Conservation (phyloP, 208 protist genomes). For the Leishmania aethiopica region DNA sequence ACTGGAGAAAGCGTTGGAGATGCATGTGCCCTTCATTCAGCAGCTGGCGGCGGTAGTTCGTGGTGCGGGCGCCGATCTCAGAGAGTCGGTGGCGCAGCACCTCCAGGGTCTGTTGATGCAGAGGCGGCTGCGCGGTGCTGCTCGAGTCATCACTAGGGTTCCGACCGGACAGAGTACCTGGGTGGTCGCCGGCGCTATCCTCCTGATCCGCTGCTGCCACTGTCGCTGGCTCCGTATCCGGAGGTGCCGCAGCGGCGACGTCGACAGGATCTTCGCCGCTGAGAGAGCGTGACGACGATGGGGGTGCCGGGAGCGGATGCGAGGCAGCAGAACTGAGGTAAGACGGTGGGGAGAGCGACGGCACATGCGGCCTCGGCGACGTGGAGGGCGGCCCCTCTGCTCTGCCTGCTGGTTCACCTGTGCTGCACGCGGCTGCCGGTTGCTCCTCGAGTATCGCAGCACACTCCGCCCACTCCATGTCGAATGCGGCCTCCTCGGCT, state of each 20-base stretch:
- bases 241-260: neutral
- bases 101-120: slow-evolving; percentile 12
- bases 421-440: neutral
- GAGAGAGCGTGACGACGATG: neutral
- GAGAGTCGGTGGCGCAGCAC: slow-evolving; percentile 34
- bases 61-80: slow-evolving; percentile 14
- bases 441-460: neutral
- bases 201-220: neutral
- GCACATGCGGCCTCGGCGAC: neutral
- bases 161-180: neutral
- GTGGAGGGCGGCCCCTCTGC: neutral
- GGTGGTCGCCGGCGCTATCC: neutral
- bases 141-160: neutral
- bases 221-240: neutral
- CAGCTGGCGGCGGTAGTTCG: slow-evolving; percentile 18
- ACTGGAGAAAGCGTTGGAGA: slow-evolving; percentile 37
- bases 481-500: slow-evolving; percentile 20
- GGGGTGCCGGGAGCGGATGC: no score
- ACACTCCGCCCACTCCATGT: neutral
- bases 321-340: neutral
- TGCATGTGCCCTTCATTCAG: slow-evolving; percentile 38
- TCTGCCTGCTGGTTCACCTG: neutral
- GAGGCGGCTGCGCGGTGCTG: neutral
- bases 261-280: neutral
- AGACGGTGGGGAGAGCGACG: neutral